Base-by-base conservation (phyloP, 2,329 filamentous ascomycete species). In the Ceratocystis albifundus region DNA sequence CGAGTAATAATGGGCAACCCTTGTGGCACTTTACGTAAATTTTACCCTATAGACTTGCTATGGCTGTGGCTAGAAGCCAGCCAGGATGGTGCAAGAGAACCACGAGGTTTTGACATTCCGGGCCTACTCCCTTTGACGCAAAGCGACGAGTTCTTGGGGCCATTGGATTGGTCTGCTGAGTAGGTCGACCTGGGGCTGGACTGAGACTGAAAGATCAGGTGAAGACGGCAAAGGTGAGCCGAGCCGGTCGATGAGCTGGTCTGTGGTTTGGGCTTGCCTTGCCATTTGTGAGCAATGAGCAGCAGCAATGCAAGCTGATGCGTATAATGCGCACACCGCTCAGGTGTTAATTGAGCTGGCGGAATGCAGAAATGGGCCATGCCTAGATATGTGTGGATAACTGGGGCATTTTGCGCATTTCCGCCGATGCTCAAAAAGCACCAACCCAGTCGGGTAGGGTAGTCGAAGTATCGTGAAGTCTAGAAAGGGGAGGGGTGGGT, bases 21-120 rank as follows among this genome's bases (percentile, higher is more conserved):
- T 59, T 66, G 46, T 30, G 61, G 59, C 12, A 36, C 7, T 66
- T 66, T 66, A 66, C 65, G 65, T 66, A 66, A 66, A 17, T 66
- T 22, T 66, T 66, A 66, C 65, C 57, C 59, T 46, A 66, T 66
- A 61, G 32, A 53, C 48, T 57, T 59, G 28, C 55, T n/a, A 32
- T 32, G 28, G 36, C 28, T 59, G 28, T 28, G 28, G 55, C 28
- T 59, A 45, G 61, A 62, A n/a, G 30, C 30, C 22, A n/a, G 30
- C 30, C 22, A 36, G 41, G 50, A 48, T 48, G 61, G 46, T 63
- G 44, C 61, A 50, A 63, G 61, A 28, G 15, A 44, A 46, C 25
- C 55, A 59, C 15, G 55, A 57, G 55, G 55, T n/a, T 17, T 59
- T 59, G 55, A 59, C 55, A 32, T n/a, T 59, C n/a, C 12, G 55